Conservation (phyloP, 805 yeast species). For the Sugiyamaella americana region DNA sequence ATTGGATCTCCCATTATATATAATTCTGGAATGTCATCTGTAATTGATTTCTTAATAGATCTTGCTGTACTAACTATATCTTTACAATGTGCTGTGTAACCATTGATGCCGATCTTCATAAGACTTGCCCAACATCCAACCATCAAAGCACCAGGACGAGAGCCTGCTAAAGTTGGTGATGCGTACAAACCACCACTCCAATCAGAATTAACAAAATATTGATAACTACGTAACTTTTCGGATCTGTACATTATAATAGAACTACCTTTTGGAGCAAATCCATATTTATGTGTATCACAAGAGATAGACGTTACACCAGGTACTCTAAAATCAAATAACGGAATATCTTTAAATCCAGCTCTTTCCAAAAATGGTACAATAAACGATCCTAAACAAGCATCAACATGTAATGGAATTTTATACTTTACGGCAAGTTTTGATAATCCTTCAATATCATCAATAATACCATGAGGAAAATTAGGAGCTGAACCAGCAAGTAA, state of each 20-base stretch:
- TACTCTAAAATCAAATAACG: conserved; percentile 75
- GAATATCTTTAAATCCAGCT: conserved; percentile 39
- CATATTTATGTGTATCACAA: conserved; percentile 99
- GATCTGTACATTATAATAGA: conserved; percentile 86
- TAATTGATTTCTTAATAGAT: conserved; percentile 45
- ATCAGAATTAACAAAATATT: conserved; percentile 73
- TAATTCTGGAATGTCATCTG: conserved; percentile 46
- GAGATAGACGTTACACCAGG: conserved; percentile 93
- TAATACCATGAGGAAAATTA: conserved; percentile 93
- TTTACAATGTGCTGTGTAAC: conserved; percentile 61
- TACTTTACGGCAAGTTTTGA: conserved; percentile 58
- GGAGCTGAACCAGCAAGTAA: conserved; percentile 92
- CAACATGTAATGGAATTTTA: conserved; percentile 87
- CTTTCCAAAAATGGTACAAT: conserved; percentile 72
- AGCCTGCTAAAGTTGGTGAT: conserved; percentile 93
- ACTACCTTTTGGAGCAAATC: conserved; percentile 97
- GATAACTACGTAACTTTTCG: conserved; percentile 61
- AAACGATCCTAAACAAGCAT: conserved; percentile 92
- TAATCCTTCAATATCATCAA: conserved; percentile 77
- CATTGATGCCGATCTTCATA: conserved; percentile 74
- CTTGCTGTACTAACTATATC: conserved; percentile 64
- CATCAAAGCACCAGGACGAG: conserved; percentile 93
- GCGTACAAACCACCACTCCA: conserved; percentile 98
- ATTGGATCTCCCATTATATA: conserved; percentile 79
- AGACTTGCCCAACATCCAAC: conserved; percentile 99